A percentile compares a stretch with the other conserved stretches of the same genome.
Evolutionary conservation across 495 filamentous ascomycete genomes (phyloP).

Genomic region (Cercophora newfieldiana): DNA sequence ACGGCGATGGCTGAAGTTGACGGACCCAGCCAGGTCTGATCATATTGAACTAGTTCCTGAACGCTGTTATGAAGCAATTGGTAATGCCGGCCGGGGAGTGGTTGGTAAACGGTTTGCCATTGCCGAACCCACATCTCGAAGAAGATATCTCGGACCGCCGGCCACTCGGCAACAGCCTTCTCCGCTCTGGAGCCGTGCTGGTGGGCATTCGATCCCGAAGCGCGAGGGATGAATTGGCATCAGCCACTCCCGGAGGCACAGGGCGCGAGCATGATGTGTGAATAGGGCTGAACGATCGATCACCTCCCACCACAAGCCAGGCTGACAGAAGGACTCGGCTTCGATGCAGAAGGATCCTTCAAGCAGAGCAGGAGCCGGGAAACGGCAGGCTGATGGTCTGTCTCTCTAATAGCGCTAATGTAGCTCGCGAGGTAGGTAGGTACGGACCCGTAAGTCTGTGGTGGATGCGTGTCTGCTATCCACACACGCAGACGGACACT

Average conservation of each 20-base stretch:
- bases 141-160: background rate
- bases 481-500: too few relatives aligned
- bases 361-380: background rate
- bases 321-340: background rate
- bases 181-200: background rate
- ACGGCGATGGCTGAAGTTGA: background rate
- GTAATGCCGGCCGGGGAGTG: background rate
- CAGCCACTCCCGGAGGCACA: slow-evolving; percentile 10
- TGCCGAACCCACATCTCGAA: background rate
- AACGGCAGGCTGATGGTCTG: background rate
- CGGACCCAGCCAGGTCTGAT: too few relatives aligned
- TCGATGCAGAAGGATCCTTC: background rate
- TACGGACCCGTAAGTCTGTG: background rate
- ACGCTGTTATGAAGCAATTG: too few relatives aligned
- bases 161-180: background rate
- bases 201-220: background rate
- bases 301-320: too few relatives aligned
- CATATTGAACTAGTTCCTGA: too few relatives aligned
- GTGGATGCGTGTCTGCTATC: too few relatives aligned
- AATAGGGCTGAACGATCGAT: slow-evolving; percentile 9
- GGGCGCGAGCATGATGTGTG: background rate
- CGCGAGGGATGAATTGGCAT: slow-evolving; percentile 16
- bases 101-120: background rate
- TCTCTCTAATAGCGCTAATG: background rate
- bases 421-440: background rate